phyloP scores from a whole-genome alignment of 306 rosid genomes.

The Calophaca sinica region DNA sequence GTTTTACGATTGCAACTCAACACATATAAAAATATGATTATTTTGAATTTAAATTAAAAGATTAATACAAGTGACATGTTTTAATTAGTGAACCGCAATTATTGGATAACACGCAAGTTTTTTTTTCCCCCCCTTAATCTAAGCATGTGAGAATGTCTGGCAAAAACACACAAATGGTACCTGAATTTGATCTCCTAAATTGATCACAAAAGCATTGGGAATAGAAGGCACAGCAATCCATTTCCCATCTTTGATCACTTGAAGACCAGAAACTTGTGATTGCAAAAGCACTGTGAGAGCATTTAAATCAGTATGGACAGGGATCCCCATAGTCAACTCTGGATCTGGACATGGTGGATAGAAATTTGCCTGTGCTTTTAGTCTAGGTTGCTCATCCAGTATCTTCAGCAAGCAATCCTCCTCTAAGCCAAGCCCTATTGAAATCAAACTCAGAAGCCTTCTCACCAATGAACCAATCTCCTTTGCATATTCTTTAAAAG shows the following conservation, averaged over 20 bases:
- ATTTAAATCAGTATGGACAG: conserved; percentile 47
- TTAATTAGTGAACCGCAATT: no score
- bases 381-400: conserved; percentile 51
- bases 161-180: conserved; percentile 15
- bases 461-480: conserved; percentile 51
- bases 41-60: no score
- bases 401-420: conserved; percentile 42
- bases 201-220: conserved; percentile 57
- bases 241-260: conserved; percentile 59
- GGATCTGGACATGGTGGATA: conserved; percentile 43
- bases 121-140: no score
- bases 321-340: conserved; percentile 38
- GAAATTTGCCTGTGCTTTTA: conserved; percentile 54
- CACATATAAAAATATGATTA: no score
- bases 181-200: conserved; percentile 67
- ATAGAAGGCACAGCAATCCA: conserved; percentile 56
- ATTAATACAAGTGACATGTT: no score
- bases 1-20: no score
- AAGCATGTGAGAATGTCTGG: no score
- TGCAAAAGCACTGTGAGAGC: conserved; percentile 54
- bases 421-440: conserved; percentile 60
- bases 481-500: conserved; percentile 58
- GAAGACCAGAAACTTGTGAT: conserved; percentile 55
- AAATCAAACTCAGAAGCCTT: conserved; percentile 54
- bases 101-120: no score